These are phyloP conservation scores for Stenogyne calaminthoides DNA, from an alignment of 305 asterid species.

Conservation along the genomic window DNA sequence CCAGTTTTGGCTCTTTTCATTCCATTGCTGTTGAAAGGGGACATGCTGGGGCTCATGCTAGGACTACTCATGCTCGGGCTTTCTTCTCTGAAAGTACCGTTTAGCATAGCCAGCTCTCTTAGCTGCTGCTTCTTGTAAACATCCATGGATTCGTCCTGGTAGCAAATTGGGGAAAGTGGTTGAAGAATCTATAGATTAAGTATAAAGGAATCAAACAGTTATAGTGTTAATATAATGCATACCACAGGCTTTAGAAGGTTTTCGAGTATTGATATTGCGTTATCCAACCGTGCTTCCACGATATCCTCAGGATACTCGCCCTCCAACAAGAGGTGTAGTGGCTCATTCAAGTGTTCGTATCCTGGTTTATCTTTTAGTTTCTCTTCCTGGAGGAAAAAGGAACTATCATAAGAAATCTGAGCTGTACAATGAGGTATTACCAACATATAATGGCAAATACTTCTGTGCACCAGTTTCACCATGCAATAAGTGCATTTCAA, in stretches of 20 bases:
- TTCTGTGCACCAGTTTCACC: too few species aligned
- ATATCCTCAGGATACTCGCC: conserved; percentile 84
- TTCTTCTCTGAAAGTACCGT: conserved; percentile 76
- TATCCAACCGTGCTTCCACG: conserved; percentile 68
- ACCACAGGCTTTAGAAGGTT: conserved; percentile 84
- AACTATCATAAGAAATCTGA: conserved; percentile 14
- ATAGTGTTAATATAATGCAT: conserved; percentile 25
- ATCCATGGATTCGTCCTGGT: conserved; percentile 79
- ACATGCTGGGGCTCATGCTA: conserved; percentile 78
- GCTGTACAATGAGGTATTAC: background rate
- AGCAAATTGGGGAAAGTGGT: background rate
- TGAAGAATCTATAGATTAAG: background rate
- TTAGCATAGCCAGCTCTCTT: conserved; percentile 75
- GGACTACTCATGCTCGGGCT: conserved; percentile 84
- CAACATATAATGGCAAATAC: too few species aligned
- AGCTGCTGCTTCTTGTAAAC: conserved; percentile 76
- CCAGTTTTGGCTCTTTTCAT: conserved; percentile 83
- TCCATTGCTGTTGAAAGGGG: conserved; percentile 65
- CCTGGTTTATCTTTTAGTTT: conserved; percentile 75
- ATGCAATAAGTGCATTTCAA: too few species aligned
- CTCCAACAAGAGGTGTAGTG: conserved; percentile 81
- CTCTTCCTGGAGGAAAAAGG: conserved; percentile 57
- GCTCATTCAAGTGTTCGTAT: conserved; percentile 83
- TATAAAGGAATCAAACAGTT: conserved; percentile 12
- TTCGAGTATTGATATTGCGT: conserved; percentile 65